Percentiles rank a stretch among this genome's conserved stretches.
Evolutionary conservation across 2,329 filamentous ascomycete genomes (phyloP).

Genomic region (Paracoccidioides lutzii): DNA sequence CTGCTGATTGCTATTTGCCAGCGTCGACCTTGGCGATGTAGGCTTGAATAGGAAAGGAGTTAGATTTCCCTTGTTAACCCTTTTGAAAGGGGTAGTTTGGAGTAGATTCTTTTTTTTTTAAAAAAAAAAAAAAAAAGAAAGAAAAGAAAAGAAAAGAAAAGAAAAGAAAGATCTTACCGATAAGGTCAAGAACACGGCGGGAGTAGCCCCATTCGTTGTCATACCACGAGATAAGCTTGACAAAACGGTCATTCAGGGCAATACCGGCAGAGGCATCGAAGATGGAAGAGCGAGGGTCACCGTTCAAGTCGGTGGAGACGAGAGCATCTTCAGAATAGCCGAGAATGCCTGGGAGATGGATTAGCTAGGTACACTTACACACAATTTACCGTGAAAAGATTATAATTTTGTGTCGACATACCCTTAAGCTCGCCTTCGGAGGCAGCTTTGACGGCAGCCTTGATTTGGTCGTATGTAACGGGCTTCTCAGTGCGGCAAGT

Average conservation of each 20-base stretch:
- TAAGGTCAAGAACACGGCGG: constrained; percentile 78
- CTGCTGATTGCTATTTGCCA: constrained; percentile 25
- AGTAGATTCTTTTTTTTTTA: too few species aligned
- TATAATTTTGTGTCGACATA: constrained; percentile 30
- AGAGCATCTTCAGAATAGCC: constrained; percentile 95
- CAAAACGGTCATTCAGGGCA: constrained; percentile 93
- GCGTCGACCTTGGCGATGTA: constrained; percentile 68
- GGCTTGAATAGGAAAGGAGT: constrained; percentile 34
- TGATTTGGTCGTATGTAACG: constrained; percentile 68
- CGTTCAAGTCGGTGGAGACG: constrained; percentile 87
- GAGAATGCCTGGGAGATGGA: constrained; percentile 52
- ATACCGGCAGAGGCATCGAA: constrained; percentile 99
- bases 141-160: background rate
- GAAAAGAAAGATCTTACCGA: constrained; percentile 23
- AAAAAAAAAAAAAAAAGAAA: too few species aligned
- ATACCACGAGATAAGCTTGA: constrained; percentile 98
- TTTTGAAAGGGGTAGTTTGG: background rate
- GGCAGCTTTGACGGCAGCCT: constrained; percentile 77
- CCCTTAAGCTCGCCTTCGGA: constrained; percentile 75
- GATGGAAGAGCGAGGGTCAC: constrained; percentile 88
- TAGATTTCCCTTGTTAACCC: constrained; percentile 10
- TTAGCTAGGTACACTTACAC: constrained; percentile 1
- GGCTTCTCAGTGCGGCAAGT: constrained; percentile 88
- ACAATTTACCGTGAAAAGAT: too few species aligned
- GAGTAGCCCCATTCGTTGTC: constrained; percentile 99